These are phyloP conservation scores for Chlorociboria aeruginascens DNA, from an alignment of 495 filamentous ascomycete species.

Conservation along the genomic window DNA sequence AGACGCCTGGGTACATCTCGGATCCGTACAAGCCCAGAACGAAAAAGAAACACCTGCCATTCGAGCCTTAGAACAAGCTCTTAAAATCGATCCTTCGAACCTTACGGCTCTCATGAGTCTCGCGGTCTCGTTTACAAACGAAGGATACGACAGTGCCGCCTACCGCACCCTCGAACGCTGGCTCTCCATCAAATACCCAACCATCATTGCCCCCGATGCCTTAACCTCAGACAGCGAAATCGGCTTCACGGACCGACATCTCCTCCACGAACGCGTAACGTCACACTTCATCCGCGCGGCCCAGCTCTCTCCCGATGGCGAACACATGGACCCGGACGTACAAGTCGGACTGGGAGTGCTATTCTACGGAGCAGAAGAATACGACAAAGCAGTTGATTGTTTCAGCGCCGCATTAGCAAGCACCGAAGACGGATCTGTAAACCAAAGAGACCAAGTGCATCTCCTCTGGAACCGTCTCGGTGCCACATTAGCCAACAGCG, in stretches of 20 bases:
- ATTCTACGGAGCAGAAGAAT: constrained; percentile 96
- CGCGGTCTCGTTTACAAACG: constrained; percentile 97
- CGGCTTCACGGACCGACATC: constrained; percentile 84
- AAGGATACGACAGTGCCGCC: constrained; percentile 92
- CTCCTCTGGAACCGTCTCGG: constrained; percentile 97
- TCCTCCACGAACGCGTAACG: constrained; percentile 82
- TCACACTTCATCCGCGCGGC: constrained; percentile 84
- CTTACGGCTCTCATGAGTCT: constrained; percentile 86
- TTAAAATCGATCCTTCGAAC: constrained; percentile 78
- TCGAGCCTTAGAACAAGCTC: constrained; percentile 83
- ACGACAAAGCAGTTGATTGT: constrained; percentile 97
- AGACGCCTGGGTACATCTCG: constrained; percentile 86
- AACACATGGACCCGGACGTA: constrained; percentile 93
- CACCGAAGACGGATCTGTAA: constrained; percentile 64
- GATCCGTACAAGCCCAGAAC: constrained; percentile 89
- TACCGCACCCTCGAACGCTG: constrained; percentile 96
- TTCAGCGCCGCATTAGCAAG: constrained; percentile 81
- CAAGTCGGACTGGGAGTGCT: constrained; percentile 95
- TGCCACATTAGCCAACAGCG: constrained; percentile 89
- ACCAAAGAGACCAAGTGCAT: constrained; percentile 67
- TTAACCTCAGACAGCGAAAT: constrained; percentile 61
- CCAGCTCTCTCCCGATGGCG: constrained; percentile 61
- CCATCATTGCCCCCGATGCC: constrained; percentile 53
- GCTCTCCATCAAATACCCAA: constrained; percentile 85
- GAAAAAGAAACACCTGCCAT: constrained; percentile 98